These are phyloP conservation scores for Aspergillus carbonarius DNA, from an alignment of 2,329 filamentous ascomycete genomes.

Conservation along the genomic window DNA sequence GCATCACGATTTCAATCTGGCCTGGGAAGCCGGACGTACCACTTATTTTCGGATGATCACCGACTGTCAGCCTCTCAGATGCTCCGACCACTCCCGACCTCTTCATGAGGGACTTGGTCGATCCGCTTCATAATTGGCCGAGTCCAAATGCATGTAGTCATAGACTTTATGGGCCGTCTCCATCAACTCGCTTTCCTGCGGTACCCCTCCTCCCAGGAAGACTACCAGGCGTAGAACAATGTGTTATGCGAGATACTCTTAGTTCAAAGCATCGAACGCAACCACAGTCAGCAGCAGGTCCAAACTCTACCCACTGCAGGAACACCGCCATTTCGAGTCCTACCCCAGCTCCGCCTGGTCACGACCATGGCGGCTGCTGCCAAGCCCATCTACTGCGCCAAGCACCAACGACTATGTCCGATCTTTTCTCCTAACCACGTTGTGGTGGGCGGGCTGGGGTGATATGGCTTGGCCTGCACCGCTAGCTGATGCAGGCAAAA, in stretches of 20 bases:
- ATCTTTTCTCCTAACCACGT: conserved; percentile 23
- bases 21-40: conserved; percentile 13
- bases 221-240: background rate
- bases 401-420: conserved; percentile 16
- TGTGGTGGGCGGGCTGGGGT: conserved; percentile 16
- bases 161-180: background rate
- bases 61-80: conserved; percentile 10
- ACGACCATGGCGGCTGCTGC: conserved; percentile 15
- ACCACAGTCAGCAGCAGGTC: conserved; percentile 4
- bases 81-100: conserved; percentile 17
- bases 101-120: conserved; percentile 4
- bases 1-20: conserved; percentile 15
- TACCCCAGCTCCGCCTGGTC: conserved; percentile 8
- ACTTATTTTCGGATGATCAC: conserved; percentile 12
- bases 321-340: conserved; percentile 22
- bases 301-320: conserved; percentile 19
- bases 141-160: conserved; percentile 5
- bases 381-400: conserved; percentile 22
- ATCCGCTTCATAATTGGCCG: conserved; percentile 11
- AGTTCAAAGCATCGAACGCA: background rate
- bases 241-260: conserved; percentile 10
- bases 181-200: background rate
- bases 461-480: conserved; percentile 10
- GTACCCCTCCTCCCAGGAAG: background rate
- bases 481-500: conserved; percentile 1